Conservation (phyloP, 2,329 filamentous ascomycete species). For the Fusarium tjaetaba region DNA sequence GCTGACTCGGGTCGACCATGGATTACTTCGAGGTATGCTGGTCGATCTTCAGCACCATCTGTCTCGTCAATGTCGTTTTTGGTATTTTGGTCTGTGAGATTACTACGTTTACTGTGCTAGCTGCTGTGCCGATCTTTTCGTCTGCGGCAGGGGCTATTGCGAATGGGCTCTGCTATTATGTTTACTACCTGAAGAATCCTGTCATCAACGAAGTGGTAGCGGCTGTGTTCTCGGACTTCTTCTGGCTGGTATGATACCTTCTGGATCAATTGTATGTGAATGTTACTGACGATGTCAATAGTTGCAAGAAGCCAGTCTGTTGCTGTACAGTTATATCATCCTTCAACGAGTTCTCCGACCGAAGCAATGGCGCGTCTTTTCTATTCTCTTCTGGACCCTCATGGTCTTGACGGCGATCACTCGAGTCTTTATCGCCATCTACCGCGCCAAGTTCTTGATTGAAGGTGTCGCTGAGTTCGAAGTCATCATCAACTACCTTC, state of each 20-base stretch:
- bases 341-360: constrained; percentile 61
- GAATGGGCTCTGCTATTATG: constrained; percentile 54
- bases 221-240: constrained; percentile 51
- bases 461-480: constrained; percentile 34
- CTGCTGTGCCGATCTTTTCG: constrained; percentile 51
- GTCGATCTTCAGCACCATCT: constrained; percentile 55
- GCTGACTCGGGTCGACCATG: background rate
- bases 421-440: constrained; percentile 52
- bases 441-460: constrained; percentile 46
- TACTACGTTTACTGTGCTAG: constrained; percentile 48
- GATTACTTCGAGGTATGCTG: constrained; percentile 52
- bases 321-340: constrained; percentile 62
- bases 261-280: rapidly evolving
- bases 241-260: constrained; percentile 50
- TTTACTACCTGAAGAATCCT: constrained; percentile 47
- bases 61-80: constrained; percentile 51
- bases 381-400: constrained; percentile 65
- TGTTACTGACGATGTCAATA: constrained; percentile 1
- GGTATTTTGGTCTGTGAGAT: constrained; percentile 52
- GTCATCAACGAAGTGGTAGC: constrained; percentile 45
- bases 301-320: constrained; percentile 55
- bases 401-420: constrained; percentile 61
- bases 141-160: constrained; percentile 51
- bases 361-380: constrained; percentile 54
- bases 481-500: constrained; percentile 49